phyloP scores from a whole-genome alignment of 2,329 filamentous ascomycete genomes.

The Nothophaeocryptopus gaeumannii region DNA sequence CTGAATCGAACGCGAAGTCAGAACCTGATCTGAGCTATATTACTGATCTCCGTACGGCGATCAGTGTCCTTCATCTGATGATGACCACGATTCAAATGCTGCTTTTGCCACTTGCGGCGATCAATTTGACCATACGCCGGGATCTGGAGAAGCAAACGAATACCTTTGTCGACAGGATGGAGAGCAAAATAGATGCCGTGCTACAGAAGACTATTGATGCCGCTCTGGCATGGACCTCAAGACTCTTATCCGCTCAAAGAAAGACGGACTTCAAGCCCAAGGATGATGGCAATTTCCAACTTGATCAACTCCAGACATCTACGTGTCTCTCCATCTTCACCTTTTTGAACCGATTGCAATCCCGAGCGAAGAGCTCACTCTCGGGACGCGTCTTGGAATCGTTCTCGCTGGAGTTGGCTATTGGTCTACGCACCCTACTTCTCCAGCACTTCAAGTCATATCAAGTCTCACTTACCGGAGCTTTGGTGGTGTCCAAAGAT shows the following conservation, averaged over 20 bases:
- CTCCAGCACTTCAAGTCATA: constrained; percentile 95
- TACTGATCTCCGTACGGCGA: constrained; percentile 71
- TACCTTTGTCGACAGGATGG: constrained; percentile 70
- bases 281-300: constrained; percentile 72
- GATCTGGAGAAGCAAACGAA: constrained; percentile 84
- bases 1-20: constrained; percentile 69
- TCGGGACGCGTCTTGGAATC: constrained; percentile 80
- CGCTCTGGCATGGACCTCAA: constrained; percentile 71
- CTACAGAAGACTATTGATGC: constrained; percentile 70
- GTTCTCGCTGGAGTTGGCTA: constrained; percentile 79
- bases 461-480: constrained; percentile 86
- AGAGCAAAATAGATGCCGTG: constrained; percentile 75
- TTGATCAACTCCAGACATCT: constrained; percentile 68
- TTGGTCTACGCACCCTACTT: constrained; percentile 72
- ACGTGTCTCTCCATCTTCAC: constrained; percentile 78
- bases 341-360: constrained; percentile 68
- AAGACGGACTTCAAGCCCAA: constrained; percentile 88
- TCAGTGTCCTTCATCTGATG: constrained; percentile 89
- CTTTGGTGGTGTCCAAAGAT: constrained; percentile 92
- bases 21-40: constrained; percentile 89
- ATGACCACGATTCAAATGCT: constrained; percentile 88
- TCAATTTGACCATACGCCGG: constrained; percentile 83
- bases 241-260: constrained; percentile 72
- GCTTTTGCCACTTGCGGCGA: constrained; percentile 81
- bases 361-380: constrained; percentile 64